Evolutionary conservation across 2,329 filamentous ascomycete genomes (phyloP).

Genomic region (Clonostachys rosea): DNA sequence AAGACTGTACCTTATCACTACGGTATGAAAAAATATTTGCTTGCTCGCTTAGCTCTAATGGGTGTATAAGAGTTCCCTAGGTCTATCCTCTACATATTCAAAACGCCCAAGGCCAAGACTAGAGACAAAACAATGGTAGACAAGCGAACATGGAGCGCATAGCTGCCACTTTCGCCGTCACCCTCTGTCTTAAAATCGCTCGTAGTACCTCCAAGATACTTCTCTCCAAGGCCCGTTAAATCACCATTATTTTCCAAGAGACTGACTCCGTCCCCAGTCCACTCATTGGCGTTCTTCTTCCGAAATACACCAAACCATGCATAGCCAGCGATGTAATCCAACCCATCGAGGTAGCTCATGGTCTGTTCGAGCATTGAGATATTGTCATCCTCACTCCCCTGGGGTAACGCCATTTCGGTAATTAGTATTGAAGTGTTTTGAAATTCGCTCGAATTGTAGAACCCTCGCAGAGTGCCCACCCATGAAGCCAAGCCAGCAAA

Average conservation of each 20-base stretch:
- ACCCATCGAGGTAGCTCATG: constrained; percentile 23
- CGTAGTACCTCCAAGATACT: constrained; percentile 30
- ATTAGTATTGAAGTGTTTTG: constrained; percentile 15
- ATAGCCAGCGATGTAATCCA: constrained; percentile 26
- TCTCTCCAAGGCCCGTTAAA: constrained; percentile 27
- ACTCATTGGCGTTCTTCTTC: constrained; percentile 26
- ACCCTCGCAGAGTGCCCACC: constrained; percentile 24
- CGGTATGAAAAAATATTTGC: too few relatives aligned
- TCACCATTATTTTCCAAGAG: constrained; percentile 27
- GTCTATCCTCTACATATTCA: too few relatives aligned
- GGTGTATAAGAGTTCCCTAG: too few relatives aligned
- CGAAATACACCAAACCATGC: constrained; percentile 36
- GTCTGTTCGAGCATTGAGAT: constrained; percentile 33
- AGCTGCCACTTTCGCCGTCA: background rate
- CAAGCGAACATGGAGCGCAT: too few relatives aligned
- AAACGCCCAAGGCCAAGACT: too few relatives aligned
- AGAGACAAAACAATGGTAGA: too few relatives aligned
- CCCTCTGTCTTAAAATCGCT: constrained; percentile 28
- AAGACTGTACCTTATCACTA: too few relatives aligned
- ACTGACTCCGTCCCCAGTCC: constrained; percentile 29
- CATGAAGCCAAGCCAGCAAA: constrained; percentile 25
- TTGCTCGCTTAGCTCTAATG: too few relatives aligned
- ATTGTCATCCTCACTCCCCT: constrained; percentile 23
- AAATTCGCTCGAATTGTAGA: constrained; percentile 17
- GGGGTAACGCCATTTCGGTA: constrained; percentile 31